phyloP scores from a whole-genome alignment of 2,329 filamentous ascomycete species.

The Sclerotinia minor region DNA sequence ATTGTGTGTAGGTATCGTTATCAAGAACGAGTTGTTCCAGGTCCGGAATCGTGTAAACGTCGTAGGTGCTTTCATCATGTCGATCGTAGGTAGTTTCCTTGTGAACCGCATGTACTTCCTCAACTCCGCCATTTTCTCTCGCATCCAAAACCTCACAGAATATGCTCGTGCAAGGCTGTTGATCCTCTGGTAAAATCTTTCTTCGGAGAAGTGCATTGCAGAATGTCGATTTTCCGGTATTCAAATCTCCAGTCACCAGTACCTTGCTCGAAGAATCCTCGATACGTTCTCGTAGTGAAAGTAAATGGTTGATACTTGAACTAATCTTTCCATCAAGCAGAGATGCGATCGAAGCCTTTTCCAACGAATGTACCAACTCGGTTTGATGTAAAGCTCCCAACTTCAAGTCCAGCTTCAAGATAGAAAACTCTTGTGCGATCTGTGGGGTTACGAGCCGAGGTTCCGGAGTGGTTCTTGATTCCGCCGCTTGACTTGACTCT shows the following conservation, averaged over 20 bases:
- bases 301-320: constrained; percentile 87
- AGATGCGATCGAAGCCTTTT: constrained; percentile 87
- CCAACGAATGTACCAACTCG: constrained; percentile 90
- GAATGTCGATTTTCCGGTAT: constrained; percentile 97
- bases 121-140: constrained; percentile 83
- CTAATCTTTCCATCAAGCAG: constrained; percentile 91
- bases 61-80: constrained; percentile 91
- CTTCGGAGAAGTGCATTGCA: constrained; percentile 94
- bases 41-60: constrained; percentile 75
- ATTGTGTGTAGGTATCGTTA: constrained; percentile 85
- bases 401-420: constrained; percentile 92
- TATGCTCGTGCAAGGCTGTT: constrained; percentile 96
- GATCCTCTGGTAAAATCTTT: constrained; percentile 92
- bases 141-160: constrained; percentile 97
- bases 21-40: constrained; percentile 89
- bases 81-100: constrained; percentile 78
- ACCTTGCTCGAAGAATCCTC: constrained; percentile 98
- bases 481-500: constrained; percentile 73
- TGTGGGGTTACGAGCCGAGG: constrained; percentile 87
- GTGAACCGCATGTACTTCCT: constrained; percentile 95
- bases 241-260: constrained; percentile 90
- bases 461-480: constrained; percentile 61
- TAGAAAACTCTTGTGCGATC: constrained; percentile 92
- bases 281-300: constrained; percentile 85
- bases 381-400: constrained; percentile 82